Conservation (phyloP, 2,329 filamentous ascomycete species). For the Ceratocystis eucalypticola region DNA sequence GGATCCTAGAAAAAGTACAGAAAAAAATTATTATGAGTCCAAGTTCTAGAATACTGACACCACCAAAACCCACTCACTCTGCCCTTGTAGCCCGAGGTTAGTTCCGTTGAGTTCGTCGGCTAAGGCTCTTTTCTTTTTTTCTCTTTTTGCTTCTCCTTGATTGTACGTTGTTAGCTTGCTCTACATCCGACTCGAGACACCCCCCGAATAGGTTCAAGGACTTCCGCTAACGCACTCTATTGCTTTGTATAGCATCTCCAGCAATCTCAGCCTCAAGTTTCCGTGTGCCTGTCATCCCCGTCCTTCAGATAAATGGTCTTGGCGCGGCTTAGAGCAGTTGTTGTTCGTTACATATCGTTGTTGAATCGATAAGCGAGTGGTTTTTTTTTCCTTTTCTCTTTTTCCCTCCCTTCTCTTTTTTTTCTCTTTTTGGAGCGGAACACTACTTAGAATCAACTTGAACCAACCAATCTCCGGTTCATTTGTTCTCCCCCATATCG, state of each 20-base stretch:
- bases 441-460: constrained; percentile 7
- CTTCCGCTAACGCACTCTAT: background rate
- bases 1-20: constrained; percentile 3
- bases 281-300: background rate
- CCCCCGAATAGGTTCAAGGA: background rate
- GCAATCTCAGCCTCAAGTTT: background rate
- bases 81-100: background rate
- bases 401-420: constrained; percentile 10
- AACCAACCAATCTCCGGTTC: background rate
- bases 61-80: background rate
- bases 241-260: background rate
- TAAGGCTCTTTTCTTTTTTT: background rate
- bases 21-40: constrained; percentile 9
- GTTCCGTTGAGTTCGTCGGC: constrained; percentile 4
- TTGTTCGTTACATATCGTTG: constrained; percentile 5
- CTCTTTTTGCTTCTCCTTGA: background rate
- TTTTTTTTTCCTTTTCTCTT: constrained; percentile 9
- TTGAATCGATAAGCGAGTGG: constrained; percentile 15
- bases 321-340: constrained; percentile 4
- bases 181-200: background rate
- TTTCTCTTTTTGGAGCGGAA: background rate
- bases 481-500: background rate
- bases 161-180: background rate
- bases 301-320: constrained; percentile 5
- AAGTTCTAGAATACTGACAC: constrained; percentile 1